phyloP scores from a whole-genome alignment of 345 rosid species.

The Salix viminalis region DNA sequence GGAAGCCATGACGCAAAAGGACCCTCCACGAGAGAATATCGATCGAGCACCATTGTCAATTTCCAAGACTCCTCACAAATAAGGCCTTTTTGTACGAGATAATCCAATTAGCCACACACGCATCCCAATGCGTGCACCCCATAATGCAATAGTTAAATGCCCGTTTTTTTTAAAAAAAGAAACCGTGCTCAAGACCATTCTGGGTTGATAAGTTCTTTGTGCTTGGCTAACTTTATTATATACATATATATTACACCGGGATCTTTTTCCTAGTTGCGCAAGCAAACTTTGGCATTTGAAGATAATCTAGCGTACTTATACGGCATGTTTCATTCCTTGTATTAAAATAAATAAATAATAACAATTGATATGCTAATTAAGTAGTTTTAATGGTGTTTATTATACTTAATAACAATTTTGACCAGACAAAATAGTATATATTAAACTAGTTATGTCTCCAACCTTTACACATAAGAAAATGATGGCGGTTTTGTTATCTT shows the following conservation, averaged over 20 bases:
- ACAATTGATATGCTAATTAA: no score
- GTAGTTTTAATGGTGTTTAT: no score
- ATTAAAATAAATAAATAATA: no score
- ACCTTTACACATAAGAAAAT: no score
- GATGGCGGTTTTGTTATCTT: no score
- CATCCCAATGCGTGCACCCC: constrained; percentile 33
- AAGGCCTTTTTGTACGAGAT: constrained; percentile 4
- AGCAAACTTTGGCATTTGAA: constrained; percentile 5
- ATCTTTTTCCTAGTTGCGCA: background rate
- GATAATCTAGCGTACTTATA: background rate
- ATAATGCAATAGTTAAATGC: background rate
- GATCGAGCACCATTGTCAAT: constrained; percentile 14
- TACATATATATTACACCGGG: background rate
- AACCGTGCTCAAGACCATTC: no score
- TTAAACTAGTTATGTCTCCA: no score
- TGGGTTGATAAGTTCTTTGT: background rate
- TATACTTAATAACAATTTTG: no score
- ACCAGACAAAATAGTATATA: no score
- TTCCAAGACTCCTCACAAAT: constrained; percentile 12
- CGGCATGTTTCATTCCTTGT: background rate
- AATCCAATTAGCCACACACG: constrained; percentile 13
- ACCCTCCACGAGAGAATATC: constrained; percentile 3
- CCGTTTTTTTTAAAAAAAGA: background rate
- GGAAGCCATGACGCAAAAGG: constrained; percentile 1
- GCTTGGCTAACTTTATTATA: background rate